Evolutionary conservation across 495 filamentous ascomycete species (phyloP).

Genomic region (Penicillium pancosmium): DNA sequence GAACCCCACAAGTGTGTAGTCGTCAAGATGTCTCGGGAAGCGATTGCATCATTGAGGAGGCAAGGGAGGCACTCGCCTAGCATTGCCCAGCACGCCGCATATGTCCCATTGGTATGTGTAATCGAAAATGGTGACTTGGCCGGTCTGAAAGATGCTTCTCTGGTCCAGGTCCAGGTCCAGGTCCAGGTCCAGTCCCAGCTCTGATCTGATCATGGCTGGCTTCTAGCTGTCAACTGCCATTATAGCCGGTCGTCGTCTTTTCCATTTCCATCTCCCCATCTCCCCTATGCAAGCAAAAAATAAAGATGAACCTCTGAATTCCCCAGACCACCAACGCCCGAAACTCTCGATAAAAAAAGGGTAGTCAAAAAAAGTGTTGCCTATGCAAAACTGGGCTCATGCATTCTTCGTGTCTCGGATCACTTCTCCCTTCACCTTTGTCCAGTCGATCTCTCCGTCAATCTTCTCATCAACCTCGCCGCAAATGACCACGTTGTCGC

Average conservation of each 20-base stretch:
- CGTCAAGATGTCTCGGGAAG: neutral
- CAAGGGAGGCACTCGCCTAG: neutral
- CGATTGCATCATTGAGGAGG: slow-evolving; percentile 13
- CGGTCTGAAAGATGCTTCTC: neutral
- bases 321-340: slow-evolving; percentile 23
- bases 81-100: slow-evolving; percentile 8
- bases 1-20: slow-evolving; percentile 13
- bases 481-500: slow-evolving; percentile 91
- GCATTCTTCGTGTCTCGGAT: slow-evolving; percentile 82
- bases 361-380: slow-evolving; percentile 9
- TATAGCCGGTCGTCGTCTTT: neutral
- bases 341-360: neutral
- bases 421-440: slow-evolving; percentile 80
- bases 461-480: slow-evolving; percentile 88
- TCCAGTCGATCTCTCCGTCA: slow-evolving; percentile 88
- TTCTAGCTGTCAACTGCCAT: too few relatives aligned
- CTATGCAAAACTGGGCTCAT: slow-evolving; percentile 39
- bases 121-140: neutral
- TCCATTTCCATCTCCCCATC: neutral
- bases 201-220: neutral
- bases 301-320: neutral
- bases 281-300: neutral
- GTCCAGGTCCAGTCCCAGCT: neutral
- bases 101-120: slow-evolving; percentile 5
- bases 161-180: neutral